These are phyloP conservation scores for Deinandra increscens DNA, from an alignment of 129 eudicot species.

Conservation along the genomic window DNA sequence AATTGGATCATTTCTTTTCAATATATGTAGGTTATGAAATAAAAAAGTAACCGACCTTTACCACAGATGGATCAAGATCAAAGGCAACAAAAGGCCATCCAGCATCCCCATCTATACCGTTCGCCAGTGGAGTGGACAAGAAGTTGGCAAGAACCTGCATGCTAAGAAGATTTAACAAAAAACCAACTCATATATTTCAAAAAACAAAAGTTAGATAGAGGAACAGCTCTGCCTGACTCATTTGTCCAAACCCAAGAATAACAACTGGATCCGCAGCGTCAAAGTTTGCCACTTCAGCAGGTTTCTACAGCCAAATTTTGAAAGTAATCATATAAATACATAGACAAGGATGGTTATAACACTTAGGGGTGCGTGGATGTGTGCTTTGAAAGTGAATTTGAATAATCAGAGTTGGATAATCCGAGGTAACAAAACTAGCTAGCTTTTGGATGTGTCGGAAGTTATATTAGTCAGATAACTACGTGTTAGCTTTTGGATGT, in stretches of 20 bases:
- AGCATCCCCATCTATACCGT: conserved; percentile 70
- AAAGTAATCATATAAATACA: conserved; percentile 12
- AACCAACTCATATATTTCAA: too few species aligned
- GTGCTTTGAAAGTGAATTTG: neutral
- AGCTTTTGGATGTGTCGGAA: neutral
- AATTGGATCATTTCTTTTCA: neutral
- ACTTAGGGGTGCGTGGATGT: neutral
- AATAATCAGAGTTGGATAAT: neutral
- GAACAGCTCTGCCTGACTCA: conserved; percentile 69
- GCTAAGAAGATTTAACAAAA: conserved; percentile 2
- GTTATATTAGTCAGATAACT: neutral
- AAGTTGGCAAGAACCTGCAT: conserved; percentile 94
- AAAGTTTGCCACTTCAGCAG: conserved; percentile 54
- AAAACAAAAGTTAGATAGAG: neutral
- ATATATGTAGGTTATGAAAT: neutral
- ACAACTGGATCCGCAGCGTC: conserved; percentile 82
- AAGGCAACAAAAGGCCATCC: conserved; percentile 98
- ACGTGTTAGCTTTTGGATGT: neutral
- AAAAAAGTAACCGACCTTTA: conserved; percentile 52
- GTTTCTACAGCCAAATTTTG: conserved; percentile 42
- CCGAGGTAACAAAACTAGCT: neutral
- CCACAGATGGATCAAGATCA: conserved; percentile 87
- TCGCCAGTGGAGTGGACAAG: conserved; percentile 76
- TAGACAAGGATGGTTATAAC: neutral
- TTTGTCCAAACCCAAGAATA: conserved; percentile 92